Evolutionary conservation across 441 rosid genomes (phyloP), one percentile per base, ranked within the genome.

Genomic region (Croton setiger): DNA sequence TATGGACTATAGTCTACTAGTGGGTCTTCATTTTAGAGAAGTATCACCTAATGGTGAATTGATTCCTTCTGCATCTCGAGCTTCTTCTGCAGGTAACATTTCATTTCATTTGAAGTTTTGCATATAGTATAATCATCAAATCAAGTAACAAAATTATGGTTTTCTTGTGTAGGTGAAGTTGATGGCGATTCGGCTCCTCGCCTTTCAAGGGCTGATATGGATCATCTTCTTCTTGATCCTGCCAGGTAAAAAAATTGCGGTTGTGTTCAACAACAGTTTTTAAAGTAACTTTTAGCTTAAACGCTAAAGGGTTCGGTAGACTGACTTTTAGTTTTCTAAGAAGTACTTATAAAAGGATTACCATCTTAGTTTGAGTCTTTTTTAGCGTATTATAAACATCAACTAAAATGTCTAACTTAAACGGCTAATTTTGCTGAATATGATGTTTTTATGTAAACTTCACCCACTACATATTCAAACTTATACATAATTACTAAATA

Each of bases 1-100:
- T 57, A 95, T 95, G 99, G 99, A 95, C 62, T 95, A 92, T 48
- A 95, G 99, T 78, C 83, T 95, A 39, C 77, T 95, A 67, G 87
- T 95, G 58, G 99, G 99, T 64, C 88, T 95, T 82, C 99, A 95
- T 72, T 95, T 94, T 62, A 79, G 83, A 73, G 87, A 87, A 57
- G 83, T 83, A 79, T 60, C 92, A 4, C 52, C 76, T 52, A 72
- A 77, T 45, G 83, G 81, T 48, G 84, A 76, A 6, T 74, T 78
- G n/a, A 71, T 74, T 45, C 65, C 74, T 23, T 54, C 65, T 13
- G 63, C 54, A 39, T 27, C 67, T 60, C 57, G 31, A 8, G 12
- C 61, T 31, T 33, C 60, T 69, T 11, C 72, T 45, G 57, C 7
- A 66, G 87, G 78, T 78, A 61, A 44, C 7, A 45, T 33, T 13